Conservation (phyloP, 495 filamentous ascomycete species). For the Penicillium simplicissimum region DNA sequence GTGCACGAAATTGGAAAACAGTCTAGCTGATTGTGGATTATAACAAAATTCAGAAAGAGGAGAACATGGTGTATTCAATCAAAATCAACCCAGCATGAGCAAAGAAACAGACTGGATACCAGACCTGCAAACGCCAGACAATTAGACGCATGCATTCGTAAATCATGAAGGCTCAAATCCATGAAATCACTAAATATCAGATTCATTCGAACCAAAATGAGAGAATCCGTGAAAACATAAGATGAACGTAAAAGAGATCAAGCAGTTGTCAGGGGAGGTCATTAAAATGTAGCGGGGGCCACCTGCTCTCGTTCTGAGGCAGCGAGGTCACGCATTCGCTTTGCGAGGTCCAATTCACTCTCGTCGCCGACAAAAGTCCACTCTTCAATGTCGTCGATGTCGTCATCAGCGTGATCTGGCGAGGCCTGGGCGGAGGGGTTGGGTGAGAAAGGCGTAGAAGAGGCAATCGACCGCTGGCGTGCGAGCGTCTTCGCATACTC, state of each 20-base stretch:
- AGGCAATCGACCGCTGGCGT: constrained; percentile 54
- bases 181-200: constrained; percentile 17
- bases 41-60: background rate
- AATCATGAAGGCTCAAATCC: constrained; percentile 12
- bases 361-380: constrained; percentile 80
- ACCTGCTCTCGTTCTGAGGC: constrained; percentile 31
- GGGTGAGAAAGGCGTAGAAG: constrained; percentile 45
- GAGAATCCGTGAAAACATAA: constrained; percentile 9
- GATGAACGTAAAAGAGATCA: constrained; percentile 3
- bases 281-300: constrained; percentile 16
- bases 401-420: constrained; percentile 43
- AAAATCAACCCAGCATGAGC: constrained; percentile 9
- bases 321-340: constrained; percentile 39
- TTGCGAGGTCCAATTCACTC: constrained; percentile 54
- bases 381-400: constrained; percentile 55
- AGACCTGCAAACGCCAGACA: constrained; percentile 8
- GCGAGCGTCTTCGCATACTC: constrained; percentile 93
- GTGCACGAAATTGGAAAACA: background rate
- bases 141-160: constrained; percentile 11
- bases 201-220: background rate
- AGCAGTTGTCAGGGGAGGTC: background rate
- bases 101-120: constrained; percentile 6
- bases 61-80: constrained; percentile 8
- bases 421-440: constrained; percentile 37
- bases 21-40: constrained; percentile 1